A percentile compares a stretch with the other conserved stretches of the same genome.
phyloP scores from a whole-genome alignment of 352 stramenopile species.

The Pythium volutum region DNA sequence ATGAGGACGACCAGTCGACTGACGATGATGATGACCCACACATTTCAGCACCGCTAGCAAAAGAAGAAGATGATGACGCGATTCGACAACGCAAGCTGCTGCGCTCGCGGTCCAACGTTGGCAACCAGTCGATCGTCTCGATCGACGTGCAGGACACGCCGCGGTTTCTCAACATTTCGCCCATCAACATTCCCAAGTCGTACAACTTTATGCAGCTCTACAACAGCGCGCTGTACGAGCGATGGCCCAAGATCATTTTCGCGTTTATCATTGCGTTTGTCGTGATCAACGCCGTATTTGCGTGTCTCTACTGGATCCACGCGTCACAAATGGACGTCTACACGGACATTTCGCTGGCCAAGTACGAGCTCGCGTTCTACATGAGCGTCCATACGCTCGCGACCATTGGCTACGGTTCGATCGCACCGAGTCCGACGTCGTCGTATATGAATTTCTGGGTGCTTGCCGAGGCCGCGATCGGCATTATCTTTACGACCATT shows the following conservation, averaged over 20 bases:
- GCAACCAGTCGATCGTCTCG: conserved; percentile 43
- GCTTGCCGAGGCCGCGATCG: conserved; percentile 71
- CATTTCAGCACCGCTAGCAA: background rate
- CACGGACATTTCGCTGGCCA: conserved; percentile 39
- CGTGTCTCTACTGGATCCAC: conserved; percentile 56
- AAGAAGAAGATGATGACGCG: conserved; percentile 12
- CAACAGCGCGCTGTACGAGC: conserved; percentile 66
- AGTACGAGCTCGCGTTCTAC: conserved; percentile 71
- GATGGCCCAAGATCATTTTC: conserved; percentile 68
- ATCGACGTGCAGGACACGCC: conserved; percentile 80
- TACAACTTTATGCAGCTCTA: conserved; percentile 82
- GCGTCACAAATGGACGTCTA: conserved; percentile 38
- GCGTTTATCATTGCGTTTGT: conserved; percentile 73
- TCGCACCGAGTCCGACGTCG: conserved; percentile 43
- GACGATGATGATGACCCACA: conserved; percentile 13
- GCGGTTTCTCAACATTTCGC: conserved; percentile 66
- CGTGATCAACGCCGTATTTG: conserved; percentile 63
- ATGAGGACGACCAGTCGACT: conserved; percentile 1
- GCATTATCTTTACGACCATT: conserved; percentile 78
- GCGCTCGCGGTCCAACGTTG: conserved; percentile 9
- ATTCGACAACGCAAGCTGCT: conserved; percentile 12
- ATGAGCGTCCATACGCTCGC: conserved; percentile 83
- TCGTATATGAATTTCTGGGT: conserved; percentile 78
- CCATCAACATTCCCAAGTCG: conserved; percentile 76
- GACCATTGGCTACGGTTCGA: conserved; percentile 79